Base-by-base conservation (phyloP, 768 basidiomycete species). In the Rhodotorula babjevae region DNA sequence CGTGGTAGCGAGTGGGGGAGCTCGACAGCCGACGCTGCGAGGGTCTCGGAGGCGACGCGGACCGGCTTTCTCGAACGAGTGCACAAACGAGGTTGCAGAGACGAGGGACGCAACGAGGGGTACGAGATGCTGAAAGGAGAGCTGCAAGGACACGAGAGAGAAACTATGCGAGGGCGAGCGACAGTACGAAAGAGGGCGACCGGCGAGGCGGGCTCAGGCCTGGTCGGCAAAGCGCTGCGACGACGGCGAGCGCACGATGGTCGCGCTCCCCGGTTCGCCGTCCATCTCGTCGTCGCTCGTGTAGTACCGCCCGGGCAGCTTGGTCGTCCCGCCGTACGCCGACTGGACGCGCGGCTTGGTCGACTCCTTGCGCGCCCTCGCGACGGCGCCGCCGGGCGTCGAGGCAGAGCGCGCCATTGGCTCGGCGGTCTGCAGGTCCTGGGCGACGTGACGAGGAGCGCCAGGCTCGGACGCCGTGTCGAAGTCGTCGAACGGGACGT, bases 321-420 rank as follows among this genome's bases (percentile, higher is more conserved):
- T 36, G 36, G 36, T 31, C 31, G 65, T 12, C 16, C 40, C 40
- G 15, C 33, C 65, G 31, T 72, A 72, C 11, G 67, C 65, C 6
- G 65, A 67, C 29, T 67, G 65, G 7, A 31, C 40, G 4, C 70
- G 15, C n/a, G 70, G 61, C 10, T 49, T 65, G 8, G 47, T 7
- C 19, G 58, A 47, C 5, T 25, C 23, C 50, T 66, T 55, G 6
- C 63, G 40, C 12, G 56, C 42, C 1, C 56, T 42, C 16, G 53
- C 16, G 15, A 36, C 53, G n/a, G 53, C 42, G 3, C 16, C 53
- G 1, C 65, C 47, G 21, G 70, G 61, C 53, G 64, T 64, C 36
- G 70, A 71, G 6, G 25, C 61, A 0, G 69, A 70, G 36, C 68
- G 68, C 19, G 62, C 55, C 68, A 69, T 69, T 8, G 50, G 50